Evolutionary conservation across 306 rosid species (phyloP).

Genomic region (Cucumis melo): DNA sequence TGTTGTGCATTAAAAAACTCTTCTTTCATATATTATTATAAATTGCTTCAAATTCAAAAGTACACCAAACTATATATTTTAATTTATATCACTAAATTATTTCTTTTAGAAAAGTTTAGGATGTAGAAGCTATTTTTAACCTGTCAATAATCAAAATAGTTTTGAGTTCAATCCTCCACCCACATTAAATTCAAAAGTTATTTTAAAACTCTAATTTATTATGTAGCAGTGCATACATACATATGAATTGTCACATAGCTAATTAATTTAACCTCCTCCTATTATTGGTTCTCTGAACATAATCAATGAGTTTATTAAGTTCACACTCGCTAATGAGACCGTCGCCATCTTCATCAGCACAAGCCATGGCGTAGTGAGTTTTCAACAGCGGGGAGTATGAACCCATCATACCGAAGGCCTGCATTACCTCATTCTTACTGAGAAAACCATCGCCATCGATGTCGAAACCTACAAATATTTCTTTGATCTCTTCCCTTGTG

Average conservation of each 20-base stretch:
- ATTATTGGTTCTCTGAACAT: not conserved
- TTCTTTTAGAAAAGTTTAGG: too few species aligned
- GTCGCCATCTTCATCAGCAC: not conserved
- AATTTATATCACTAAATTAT: too few species aligned
- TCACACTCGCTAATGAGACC: not conserved
- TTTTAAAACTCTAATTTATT: too few species aligned
- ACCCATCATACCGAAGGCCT: not conserved
- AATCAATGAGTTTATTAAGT: not conserved
- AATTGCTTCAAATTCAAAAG: too few species aligned
- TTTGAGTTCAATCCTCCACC: too few species aligned
- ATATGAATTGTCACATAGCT: not conserved
- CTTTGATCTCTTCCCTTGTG: not conserved
- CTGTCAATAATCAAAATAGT: too few species aligned
- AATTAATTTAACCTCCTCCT: not conserved
- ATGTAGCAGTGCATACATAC: not conserved
- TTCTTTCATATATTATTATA: too few species aligned
- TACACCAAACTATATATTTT: too few species aligned
- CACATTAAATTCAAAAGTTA: too few species aligned
- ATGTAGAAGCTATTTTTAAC: too few species aligned
- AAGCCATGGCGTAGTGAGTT: not conserved
- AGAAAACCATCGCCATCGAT: not conserved
- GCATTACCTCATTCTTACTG: not conserved
- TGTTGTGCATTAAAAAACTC: too few species aligned
- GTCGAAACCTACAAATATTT: not conserved
- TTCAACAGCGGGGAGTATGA: not conserved